These are phyloP conservation scores for Cryptosporidium meleagridis DNA, from an alignment of 169 alveolate genomes.

Conservation along the genomic window DNA sequence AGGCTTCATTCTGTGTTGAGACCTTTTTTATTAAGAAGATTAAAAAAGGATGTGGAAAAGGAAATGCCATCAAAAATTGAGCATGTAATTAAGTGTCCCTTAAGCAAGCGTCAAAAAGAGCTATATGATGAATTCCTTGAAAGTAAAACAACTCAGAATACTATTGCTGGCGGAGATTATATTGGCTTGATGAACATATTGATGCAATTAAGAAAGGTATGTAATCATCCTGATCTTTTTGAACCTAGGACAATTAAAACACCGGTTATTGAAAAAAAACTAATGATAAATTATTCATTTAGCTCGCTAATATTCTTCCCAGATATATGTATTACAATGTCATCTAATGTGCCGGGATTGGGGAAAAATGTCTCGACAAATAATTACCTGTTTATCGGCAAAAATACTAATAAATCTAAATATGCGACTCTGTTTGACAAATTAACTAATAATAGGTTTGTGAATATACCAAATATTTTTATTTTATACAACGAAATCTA, in stretches of 20 bases:
- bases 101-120: conserved; percentile 92
- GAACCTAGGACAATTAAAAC: conserved; percentile 93
- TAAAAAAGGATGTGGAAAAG: conserved; percentile 98
- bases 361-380: conserved; percentile 20
- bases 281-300: conserved; percentile 9
- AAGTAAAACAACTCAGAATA: conserved; percentile 82
- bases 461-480: conserved; percentile 39
- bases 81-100: conserved; percentile 92
- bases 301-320: conserved; percentile 8
- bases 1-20: conserved; percentile 95
- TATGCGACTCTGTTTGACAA: background rate
- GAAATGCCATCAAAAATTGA: conserved; percentile 98
- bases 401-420: background rate
- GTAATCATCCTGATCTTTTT: conserved; percentile 98
- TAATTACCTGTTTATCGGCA: conserved; percentile 8
- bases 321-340: conserved; percentile 1
- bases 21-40: conserved; percentile 96
- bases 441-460: conserved; percentile 8
- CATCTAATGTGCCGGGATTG: conserved; percentile 29
- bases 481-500: conserved; percentile 42
- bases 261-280: conserved; percentile 79
- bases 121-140: conserved; percentile 97
- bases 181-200: conserved; percentile 95
- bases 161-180: conserved; percentile 88
- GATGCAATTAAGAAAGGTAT: conserved; percentile 97